Evolutionary conservation across 352 stramenopile species (phyloP), one percentile per base, ranked within the genome.

Genomic region (Globisporangium cederbergense): DNA sequence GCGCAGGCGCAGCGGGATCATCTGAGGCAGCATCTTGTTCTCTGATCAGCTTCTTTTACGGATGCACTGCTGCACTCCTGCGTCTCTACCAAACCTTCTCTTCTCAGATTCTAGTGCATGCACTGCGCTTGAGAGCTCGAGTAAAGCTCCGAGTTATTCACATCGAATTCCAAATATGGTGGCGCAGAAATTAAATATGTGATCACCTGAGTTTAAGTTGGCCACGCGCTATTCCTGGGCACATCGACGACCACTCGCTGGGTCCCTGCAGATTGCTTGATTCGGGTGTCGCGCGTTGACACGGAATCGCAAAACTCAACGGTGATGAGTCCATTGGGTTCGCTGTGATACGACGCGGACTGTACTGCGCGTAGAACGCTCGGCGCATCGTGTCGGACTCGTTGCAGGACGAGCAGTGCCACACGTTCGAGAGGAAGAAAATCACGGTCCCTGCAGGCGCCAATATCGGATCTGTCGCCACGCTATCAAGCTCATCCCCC

Each of bases 351-450:
- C 42, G 70, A 18, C 72, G 53, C 32, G 58, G 45, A 22, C 74
- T 88, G 65, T 89, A 93, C 60, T 93, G 84, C 0, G 77, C 81
- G 70, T 93, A 93, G 60, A 91, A 91, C 1, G 82, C 84, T 8
- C 81, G 77, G 38, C 84, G 75, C 28, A 52, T 28, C 1, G 45
- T 32, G 16, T 71, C 40, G 10, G 84, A 86, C 22, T 72, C 63
- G 59, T 93, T 93, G 66, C 58, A 72, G 10, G 81, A 79, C 3
- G 84, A 93, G 55, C 66, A 81, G 51, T 93, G 84, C 84, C 81
- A 93, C 28, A 91, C 76, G 53, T 88, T 77, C 2, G 84, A 93
- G 45, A 78, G 60, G 59, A 93, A 93, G 50, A 90, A 72, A n/a
- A 93, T 9, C 30, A 78, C 77, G 11, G 78, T 73, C 3, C 83